Base-by-base conservation (phyloP, 2,329 filamentous ascomycete species). In the Periconia macrospinosa region DNA sequence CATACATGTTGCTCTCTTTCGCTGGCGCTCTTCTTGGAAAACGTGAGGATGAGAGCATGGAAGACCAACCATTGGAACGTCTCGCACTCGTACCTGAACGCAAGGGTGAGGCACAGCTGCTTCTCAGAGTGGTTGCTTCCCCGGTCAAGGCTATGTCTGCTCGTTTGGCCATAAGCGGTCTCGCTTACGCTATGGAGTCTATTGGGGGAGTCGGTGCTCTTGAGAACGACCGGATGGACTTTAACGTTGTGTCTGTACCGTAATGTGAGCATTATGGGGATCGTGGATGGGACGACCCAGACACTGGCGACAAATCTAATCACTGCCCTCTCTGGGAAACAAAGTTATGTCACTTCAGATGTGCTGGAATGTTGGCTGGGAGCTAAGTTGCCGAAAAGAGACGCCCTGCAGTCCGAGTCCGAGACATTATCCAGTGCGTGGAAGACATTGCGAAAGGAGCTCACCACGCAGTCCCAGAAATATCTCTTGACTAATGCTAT, bases 151-250 rank as follows among this genome's bases (percentile, higher is more conserved):
- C 62, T 1, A 56, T 63, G 40, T 52, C 64, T 14, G 68, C 60
- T 17, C 62, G 68, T 1, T 58, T 67, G 7, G 60, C 60, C 3
- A 58, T 81, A 79, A 6, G 83, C 80, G 70, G 82, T 78, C 58
- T 72, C 74, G 9, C 74, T 76, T 7, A 79, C 83, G 41, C 74
- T 75, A 86, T 89, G 82, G 86, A 88, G 63, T 77, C 79, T 1
- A 76, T 89, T 0, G 86, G 86, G 7, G 86, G 86, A 1, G 81
- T 89, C 0, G 86, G 87, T 0, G 89, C 88, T 60, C 78, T 87
- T 20, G 78, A 86, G 62, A 88, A 81, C 50, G 77, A 81, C 5
- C 23, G 8, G 8, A 27, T 27, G 23, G 23, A 27, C 8, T 27
- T 27, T 8, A 27, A 27, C 23, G 8, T 27, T 8, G 23, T 8